Evolutionary conservation across 495 filamentous ascomycete species (phyloP), one percentile per base, ranked within the genome.

Genomic region (Parachaetomium inaequale): DNA sequence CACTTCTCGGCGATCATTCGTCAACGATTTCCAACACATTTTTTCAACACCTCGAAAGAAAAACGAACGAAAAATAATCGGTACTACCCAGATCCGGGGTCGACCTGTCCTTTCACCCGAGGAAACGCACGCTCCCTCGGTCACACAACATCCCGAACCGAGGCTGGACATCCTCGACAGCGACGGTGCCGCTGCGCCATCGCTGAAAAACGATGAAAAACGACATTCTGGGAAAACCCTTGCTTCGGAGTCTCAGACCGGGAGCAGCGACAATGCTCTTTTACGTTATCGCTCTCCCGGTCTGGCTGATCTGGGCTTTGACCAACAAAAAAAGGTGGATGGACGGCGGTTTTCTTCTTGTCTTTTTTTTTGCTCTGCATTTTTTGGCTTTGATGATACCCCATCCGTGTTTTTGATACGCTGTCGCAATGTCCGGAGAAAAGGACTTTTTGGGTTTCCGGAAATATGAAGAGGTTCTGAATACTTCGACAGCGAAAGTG

Each of bases 381-480:
- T 62, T 67, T 62, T 63, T 65, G 28, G 29, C 57, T 68, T 71
- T 51, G 65, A 82, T 80, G 81, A 84, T 84, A 84, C 82, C 81
- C 81, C 81, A 83, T 81, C 61, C 71, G 75, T 78, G 76, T 80
- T 82, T 79, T 81, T 79, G 70, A 74, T 82, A 79, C 78, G 77
- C 73, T 72, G 71, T 75, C 67, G 58, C 60, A 52, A 50, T 55
- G 63, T 69, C 62, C 68, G 68, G 68, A 62, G 63, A 34, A 32
- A 69, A 62, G 63, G 43, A 32, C 50, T 59, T n/a, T 51, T 59
- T 31, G 12, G 58, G 8, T 63, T 54, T 17, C 31, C 43, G 53
- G 49, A 55, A 50, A 52, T 21, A 23, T n/a, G 7, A 26, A 46
- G 29, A 40, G 36, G n/a, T 47, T 36, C 34, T 46, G 51, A 61